These are phyloP conservation scores for Suillus alpinus DNA, from an alignment of 768 basidiomycete species.

Conservation along the genomic window DNA sequence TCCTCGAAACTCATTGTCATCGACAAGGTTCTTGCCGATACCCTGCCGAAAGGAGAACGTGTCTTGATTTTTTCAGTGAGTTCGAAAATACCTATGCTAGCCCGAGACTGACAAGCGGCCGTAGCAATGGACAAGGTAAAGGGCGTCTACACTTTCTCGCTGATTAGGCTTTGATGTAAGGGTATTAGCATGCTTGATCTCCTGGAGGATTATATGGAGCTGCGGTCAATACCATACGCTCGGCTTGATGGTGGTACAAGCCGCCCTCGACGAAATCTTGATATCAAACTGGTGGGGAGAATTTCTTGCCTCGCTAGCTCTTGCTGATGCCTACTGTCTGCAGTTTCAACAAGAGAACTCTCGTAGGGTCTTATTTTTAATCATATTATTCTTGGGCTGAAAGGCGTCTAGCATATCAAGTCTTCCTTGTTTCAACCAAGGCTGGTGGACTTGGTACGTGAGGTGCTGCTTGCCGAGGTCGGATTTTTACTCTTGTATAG, in stretches of 20 bases:
- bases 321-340: background rate
- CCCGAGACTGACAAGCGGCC: conserved; percentile 11
- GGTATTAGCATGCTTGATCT: conserved; percentile 59
- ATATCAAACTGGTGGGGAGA: conserved; percentile 50
- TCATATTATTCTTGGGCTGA: conserved; percentile 5
- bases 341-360: conserved; percentile 61
- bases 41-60: conserved; percentile 57
- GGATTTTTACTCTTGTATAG: conserved; percentile 33
- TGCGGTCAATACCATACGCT: conserved; percentile 58
- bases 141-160: background rate
- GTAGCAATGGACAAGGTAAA: conserved; percentile 58
- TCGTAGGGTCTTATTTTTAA: conserved; percentile 33
- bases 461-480: conserved; percentile 3
- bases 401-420: conserved; percentile 48
- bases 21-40: conserved; percentile 56
- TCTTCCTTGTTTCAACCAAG: conserved; percentile 68
- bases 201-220: conserved; percentile 62
- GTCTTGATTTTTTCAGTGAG: conserved; percentile 69
- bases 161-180: background rate
- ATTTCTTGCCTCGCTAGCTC: background rate
- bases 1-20: conserved; percentile 56
- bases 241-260: conserved; percentile 56
- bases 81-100: background rate
- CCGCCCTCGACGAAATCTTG: conserved; percentile 53
- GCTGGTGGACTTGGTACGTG: conserved; percentile 65